These are phyloP conservation scores for Prillingera fragicola DNA, from an alignment of 1,284 basidiomycete genomes.

Conservation along the genomic window DNA sequence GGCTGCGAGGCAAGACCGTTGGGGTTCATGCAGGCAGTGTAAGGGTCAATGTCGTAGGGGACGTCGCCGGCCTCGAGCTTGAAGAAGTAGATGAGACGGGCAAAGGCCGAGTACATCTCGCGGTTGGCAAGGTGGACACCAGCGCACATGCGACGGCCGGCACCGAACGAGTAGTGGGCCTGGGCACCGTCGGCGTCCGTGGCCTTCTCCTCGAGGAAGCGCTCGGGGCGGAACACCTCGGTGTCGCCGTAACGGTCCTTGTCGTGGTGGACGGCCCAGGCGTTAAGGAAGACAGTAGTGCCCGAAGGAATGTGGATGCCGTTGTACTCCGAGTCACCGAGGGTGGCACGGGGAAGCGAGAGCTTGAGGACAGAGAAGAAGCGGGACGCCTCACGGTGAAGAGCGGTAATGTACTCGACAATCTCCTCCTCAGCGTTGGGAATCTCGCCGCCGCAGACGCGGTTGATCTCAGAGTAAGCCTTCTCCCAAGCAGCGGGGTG, in stretches of 20 bases:
- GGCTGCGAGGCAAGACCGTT: constrained; percentile 5
- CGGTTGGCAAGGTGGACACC: constrained; percentile 22
- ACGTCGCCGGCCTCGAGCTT: constrained; percentile 14
- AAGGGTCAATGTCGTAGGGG: constrained; percentile 16
- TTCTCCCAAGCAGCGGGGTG: constrained; percentile 17
- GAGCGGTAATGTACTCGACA: constrained; percentile 15
- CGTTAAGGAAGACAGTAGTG: constrained; percentile 39
- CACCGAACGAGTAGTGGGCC: constrained; percentile 20
- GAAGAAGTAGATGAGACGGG: constrained; percentile 19
- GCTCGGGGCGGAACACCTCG: constrained; percentile 19
- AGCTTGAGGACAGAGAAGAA: constrained; percentile 22
- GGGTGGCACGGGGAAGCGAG: constrained; percentile 16
- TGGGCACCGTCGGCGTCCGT: constrained; percentile 2
- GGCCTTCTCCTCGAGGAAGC: constrained; percentile 13
- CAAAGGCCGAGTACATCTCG: constrained; percentile 17
- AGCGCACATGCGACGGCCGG: constrained; percentile 21
- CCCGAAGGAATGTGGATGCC: constrained; percentile 31
- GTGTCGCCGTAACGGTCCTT: constrained; percentile 14
- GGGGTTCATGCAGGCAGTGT: constrained; percentile 12
- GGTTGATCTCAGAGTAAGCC: constrained; percentile 12
- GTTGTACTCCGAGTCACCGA: constrained; percentile 23
- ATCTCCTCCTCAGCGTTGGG: constrained; percentile 16
- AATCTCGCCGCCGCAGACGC: constrained; percentile 8
- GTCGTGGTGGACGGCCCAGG: constrained; percentile 33
- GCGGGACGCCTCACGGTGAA: constrained; percentile 15